phyloP scores from a whole-genome alignment of 83 land plant genomes.

The Thuja plicata region DNA sequence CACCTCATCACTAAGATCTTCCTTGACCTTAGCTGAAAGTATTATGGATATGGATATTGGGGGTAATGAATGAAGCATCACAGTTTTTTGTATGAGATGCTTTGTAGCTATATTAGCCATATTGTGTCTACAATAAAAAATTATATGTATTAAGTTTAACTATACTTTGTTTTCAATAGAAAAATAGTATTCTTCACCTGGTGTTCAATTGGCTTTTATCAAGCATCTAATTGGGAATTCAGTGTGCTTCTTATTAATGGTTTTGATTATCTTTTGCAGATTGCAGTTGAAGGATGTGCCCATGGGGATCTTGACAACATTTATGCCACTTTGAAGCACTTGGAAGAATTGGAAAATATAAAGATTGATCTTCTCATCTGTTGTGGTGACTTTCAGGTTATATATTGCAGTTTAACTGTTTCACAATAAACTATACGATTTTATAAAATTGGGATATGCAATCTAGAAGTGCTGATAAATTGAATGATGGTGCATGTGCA shows the following conservation, averaged over 20 bases:
- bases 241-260: neutral
- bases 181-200: neutral
- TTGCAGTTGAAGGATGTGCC: constrained; percentile 96
- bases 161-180: neutral
- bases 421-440: neutral
- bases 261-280: constrained; percentile 29
- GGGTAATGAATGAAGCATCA: neutral
- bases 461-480: neutral
- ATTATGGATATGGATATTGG: neutral
- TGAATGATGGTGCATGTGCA: neutral
- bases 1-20: neutral
- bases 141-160: neutral
- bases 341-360: constrained; percentile 60
- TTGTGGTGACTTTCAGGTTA: constrained; percentile 97
- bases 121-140: neutral
- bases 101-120: neutral
- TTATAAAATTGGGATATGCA: neutral
- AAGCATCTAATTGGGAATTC: neutral
- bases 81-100: neutral
- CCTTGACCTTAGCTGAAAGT: neutral
- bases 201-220: neutral
- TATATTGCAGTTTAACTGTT: neutral
- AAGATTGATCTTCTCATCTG: constrained; percentile 94
- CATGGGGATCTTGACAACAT: constrained; percentile 95
- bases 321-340: constrained; percentile 65